Conservation (phyloP, 2,329 filamentous ascomycete species). For the Epichloe typhina region DNA sequence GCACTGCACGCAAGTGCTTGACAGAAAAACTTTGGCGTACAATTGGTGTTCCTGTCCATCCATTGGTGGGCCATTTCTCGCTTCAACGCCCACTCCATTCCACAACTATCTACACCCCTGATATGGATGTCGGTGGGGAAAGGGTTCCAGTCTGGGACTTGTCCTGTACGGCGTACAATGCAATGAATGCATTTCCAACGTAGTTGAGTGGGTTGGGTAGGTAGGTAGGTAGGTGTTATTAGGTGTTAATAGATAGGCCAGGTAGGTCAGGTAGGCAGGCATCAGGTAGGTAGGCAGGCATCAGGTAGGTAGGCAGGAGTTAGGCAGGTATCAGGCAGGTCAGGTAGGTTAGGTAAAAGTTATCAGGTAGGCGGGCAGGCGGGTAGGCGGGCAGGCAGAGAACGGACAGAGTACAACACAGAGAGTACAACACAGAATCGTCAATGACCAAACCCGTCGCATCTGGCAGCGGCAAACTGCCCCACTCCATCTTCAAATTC, state of each 20-base stretch:
- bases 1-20: constrained; percentile 3
- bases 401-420: background rate
- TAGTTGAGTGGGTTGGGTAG: too few relatives aligned
- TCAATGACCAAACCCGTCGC: constrained; percentile 4
- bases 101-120: constrained; percentile 2
- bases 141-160: constrained; percentile 1
- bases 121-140: constrained; percentile 1
- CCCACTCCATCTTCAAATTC: background rate
- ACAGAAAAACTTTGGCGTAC: constrained; percentile 5
- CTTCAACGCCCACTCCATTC: constrained; percentile 3
- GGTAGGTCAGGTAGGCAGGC: too few relatives aligned
- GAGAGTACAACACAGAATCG: background rate
- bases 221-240: too few relatives aligned
- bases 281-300: too few relatives aligned
- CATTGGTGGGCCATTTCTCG: constrained; percentile 5
- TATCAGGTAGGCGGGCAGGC: background rate
- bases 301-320: too few relatives aligned
- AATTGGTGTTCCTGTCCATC: constrained; percentile 2
- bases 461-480: constrained; percentile 1
- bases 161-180: too few relatives aligned
- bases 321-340: too few relatives aligned
- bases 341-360: too few relatives aligned
- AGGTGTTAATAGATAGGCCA: too few relatives aligned
- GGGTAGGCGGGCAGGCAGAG: background rate
- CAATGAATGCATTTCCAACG: too few relatives aligned